A percentile compares a stretch with the other conserved stretches of the same genome.
Conservation (phyloP, 495 filamentous ascomycete species). For the Penicillium goetzii region DNA sequence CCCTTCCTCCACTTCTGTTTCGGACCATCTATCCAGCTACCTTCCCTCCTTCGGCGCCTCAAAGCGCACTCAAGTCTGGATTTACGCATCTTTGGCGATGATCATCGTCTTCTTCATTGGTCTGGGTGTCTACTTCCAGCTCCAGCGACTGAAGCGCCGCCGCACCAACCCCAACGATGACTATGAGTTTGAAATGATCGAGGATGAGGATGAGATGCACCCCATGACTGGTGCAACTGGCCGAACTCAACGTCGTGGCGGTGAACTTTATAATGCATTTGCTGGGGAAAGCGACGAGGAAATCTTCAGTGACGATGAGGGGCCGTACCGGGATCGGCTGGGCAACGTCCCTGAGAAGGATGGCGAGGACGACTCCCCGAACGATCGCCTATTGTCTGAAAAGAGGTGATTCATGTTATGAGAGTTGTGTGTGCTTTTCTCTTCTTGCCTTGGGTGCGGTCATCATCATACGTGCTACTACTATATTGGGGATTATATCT, state of each 20-base stretch:
- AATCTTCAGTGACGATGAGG: slow-evolving; percentile 61
- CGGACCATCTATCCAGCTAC: slow-evolving; percentile 80
- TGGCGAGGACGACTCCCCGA: slow-evolving; percentile 23
- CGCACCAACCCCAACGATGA: slow-evolving; percentile 77
- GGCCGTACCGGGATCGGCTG: slow-evolving; percentile 45
- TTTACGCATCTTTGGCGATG: slow-evolving; percentile 81
- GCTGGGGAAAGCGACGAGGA: slow-evolving; percentile 78
- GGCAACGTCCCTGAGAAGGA: slow-evolving; percentile 31
- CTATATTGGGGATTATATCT: slow-evolving; percentile 12
- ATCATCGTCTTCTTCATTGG: slow-evolving; percentile 84
- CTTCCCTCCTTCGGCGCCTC: slow-evolving; percentile 95
- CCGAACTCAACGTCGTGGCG: slow-evolving; percentile 61
- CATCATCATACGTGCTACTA: slow-evolving; percentile 17
- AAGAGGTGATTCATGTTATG: slow-evolving; percentile 21
- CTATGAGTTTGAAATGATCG: slow-evolving; percentile 93
- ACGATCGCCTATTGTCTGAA: slow-evolving; percentile 27
- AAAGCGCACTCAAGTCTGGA: slow-evolving; percentile 89
- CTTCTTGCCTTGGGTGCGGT: slow-evolving; percentile 19
- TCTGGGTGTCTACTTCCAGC: slow-evolving; percentile 76
- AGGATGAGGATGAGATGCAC: slow-evolving; percentile 76
- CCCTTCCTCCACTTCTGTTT: slow-evolving; percentile 44
- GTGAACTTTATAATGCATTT: slow-evolving; percentile 94
- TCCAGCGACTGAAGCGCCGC: slow-evolving; percentile 75
- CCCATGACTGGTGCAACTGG: slow-evolving; percentile 46
- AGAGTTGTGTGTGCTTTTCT: slow-evolving; percentile 17